Evolutionary conservation across 495 filamentous ascomycete genomes (phyloP).

Genomic region (Bombardia bombarda): DNA sequence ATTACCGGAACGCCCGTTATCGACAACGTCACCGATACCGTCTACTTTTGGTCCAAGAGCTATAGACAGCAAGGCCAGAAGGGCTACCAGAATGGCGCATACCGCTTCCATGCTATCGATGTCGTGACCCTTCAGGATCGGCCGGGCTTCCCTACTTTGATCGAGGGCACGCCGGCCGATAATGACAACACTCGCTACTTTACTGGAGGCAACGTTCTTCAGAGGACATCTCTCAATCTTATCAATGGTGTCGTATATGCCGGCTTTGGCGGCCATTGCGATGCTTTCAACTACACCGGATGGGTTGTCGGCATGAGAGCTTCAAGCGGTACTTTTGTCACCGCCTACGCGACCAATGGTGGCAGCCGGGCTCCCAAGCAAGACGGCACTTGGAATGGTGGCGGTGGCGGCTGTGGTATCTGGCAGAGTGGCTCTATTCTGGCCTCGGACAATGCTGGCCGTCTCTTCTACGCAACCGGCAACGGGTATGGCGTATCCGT

Average conservation of each 20-base stretch:
- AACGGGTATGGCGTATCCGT: constrained; percentile 7
- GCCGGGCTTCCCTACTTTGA: constrained; percentile 19
- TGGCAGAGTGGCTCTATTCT: constrained; percentile 16
- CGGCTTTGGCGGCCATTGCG: constrained; percentile 31
- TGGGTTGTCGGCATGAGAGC: constrained; percentile 23
- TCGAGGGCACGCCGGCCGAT: constrained; percentile 21
- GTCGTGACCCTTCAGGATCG: constrained; percentile 25
- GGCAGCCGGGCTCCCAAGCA: constrained; percentile 9
- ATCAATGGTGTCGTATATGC: constrained; percentile 29
- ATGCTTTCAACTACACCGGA: constrained; percentile 20
- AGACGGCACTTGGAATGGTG: constrained; percentile 15
- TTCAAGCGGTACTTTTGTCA: constrained; percentile 8
- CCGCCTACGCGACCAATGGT: constrained; percentile 5
- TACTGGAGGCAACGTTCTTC: constrained; percentile 25
- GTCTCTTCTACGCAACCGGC: constrained; percentile 9
- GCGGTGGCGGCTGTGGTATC: constrained; percentile 15
- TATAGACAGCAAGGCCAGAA: constrained; percentile 24
- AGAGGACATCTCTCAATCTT: constrained; percentile 27
- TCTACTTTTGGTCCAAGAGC: constrained; percentile 34
- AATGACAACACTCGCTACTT: constrained; percentile 28
- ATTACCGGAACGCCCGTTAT: constrained; percentile 32
- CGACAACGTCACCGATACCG: constrained; percentile 25
- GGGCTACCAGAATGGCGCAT: constrained; percentile 19
- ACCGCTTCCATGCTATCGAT: constrained; percentile 30
- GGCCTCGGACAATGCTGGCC: constrained; percentile 12